Evolutionary conservation across 176 grass and related monocot species (phyloP).

Genomic region (Oryza rufipogon): DNA sequence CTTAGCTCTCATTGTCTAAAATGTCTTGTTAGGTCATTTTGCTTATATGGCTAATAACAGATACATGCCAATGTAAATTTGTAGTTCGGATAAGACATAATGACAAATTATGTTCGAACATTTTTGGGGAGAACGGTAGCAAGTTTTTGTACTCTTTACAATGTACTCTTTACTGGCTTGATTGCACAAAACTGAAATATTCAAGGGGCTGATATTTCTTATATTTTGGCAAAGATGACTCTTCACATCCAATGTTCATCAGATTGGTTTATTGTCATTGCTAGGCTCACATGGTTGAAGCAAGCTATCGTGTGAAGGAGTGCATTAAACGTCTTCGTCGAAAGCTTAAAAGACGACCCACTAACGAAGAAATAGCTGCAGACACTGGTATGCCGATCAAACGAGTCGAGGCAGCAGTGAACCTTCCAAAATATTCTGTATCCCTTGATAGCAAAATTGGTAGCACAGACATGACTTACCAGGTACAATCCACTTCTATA

Average conservation of each 20-base stretch:
- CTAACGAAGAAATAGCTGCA: conserved; percentile 64
- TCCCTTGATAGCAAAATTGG: conserved; percentile 81
- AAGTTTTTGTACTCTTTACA: background rate
- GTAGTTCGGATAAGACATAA: background rate
- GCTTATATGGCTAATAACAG: background rate
- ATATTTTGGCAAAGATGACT: conserved; percentile 13
- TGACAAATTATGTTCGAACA: background rate
- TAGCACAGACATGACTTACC: conserved; percentile 61
- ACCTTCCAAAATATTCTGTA: conserved; percentile 63
- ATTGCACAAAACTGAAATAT: background rate
- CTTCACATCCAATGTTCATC: conserved; percentile 18
- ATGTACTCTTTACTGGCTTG: background rate
- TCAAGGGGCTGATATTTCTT: background rate
- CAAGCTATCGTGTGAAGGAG: conserved; percentile 68
- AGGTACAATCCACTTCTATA: conserved; percentile 45
- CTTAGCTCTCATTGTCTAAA: background rate
- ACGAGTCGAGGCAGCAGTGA: conserved; percentile 62
- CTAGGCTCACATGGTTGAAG: conserved; percentile 74
- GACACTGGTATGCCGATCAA: conserved; percentile 69
- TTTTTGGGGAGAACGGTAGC: background rate
- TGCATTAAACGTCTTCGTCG: conserved; percentile 56
- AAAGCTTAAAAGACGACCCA: conserved; percentile 63
- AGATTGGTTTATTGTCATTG: conserved; percentile 26
- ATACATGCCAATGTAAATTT: background rate
- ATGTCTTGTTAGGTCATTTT: background rate